Evolutionary conservation across 1,284 basidiomycete genomes (phyloP).

Genomic region (Mycosarcoma mackinlayi): DNA sequence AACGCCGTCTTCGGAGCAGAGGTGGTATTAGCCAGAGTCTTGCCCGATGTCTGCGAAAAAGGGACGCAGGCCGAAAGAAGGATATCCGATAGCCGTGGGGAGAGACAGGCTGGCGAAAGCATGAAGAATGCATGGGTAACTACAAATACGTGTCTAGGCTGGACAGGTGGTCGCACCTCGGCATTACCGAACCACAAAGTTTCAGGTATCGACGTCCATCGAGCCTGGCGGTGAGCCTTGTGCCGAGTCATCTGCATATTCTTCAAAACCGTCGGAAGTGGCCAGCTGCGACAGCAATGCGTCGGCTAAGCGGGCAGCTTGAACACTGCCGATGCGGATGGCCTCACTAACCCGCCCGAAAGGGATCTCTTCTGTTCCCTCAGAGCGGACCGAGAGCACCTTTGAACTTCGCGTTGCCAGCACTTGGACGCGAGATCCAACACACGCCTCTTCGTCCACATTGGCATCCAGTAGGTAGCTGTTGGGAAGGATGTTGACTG

Average conservation of each 20-base stretch:
- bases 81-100: no score
- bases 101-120: no score
- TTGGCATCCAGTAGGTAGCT: constrained; percentile 59
- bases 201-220: constrained; percentile 34
- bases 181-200: not conserved
- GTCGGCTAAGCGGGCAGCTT: constrained; percentile 39
- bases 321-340: constrained; percentile 36
- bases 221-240: constrained; percentile 11
- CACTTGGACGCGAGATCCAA: constrained; percentile 47
- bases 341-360: constrained; percentile 46
- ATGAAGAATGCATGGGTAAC: not conserved
- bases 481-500: constrained; percentile 54
- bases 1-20: no score
- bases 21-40: no score
- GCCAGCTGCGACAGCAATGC: constrained; percentile 33
- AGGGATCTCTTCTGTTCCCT: constrained; percentile 40
- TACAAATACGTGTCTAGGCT: constrained; percentile 7
- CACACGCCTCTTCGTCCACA: constrained; percentile 55
- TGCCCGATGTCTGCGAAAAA: no score
- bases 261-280: constrained; percentile 11
- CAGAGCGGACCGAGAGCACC: constrained; percentile 41
- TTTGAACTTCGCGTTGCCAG: constrained; percentile 47
- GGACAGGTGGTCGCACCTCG: not conserved
- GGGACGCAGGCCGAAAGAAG: no score
- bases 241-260: constrained; percentile 5